Evolutionary conservation across 139 green algal species (phyloP), one percentile per base, ranked within the genome.

Genomic region (Asterochloris sp.): DNA sequence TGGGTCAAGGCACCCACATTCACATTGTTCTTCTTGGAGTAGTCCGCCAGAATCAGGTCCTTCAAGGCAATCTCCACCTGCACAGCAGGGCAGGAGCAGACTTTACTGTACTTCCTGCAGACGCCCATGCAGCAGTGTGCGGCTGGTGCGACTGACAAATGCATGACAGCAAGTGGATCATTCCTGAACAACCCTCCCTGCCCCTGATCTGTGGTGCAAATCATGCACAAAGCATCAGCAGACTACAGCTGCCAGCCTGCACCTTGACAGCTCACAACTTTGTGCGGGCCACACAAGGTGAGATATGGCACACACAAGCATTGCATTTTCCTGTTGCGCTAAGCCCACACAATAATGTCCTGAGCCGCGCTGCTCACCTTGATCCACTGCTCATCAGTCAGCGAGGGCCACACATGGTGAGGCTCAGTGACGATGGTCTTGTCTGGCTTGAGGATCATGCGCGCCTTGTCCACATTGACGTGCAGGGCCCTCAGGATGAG

Each of bases 1-100:
- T 93, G 93, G 47, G 95, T 98, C 61, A 98, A 90, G n/a, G 96
- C 95, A 24, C 89, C 90, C 84, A 97, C 94, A 86, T 99, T 98
- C 79, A 99, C 97, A 82, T 99, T 99, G 94, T 99, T 99, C 92
- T 99, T 99, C 92, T 98, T 98, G 80, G 95, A 91, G 87, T 99
- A 99, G 90, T 99, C 97, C 12, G 92, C 95, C 83, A 99, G 87
- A 85, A 99, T 99, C 26, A 99, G 92, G 84, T 99, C 97, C 93
- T 98, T 98, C 23, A 98, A 89, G 77, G 95, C 95, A 74, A 97
- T 94, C 88, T 98, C 95, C 47, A 96, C 91, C 87, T 91, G 85
- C 61, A 79, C 60, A 80, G 13, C 15, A 27, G 63, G 8, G 38
- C 38, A 54, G 38, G 38, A 54, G 38, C 38, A 54, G 38, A 6